phyloP scores from a whole-genome alignment of 2,329 filamentous ascomycete genomes.

The Dothideomycetidae sp. region DNA sequence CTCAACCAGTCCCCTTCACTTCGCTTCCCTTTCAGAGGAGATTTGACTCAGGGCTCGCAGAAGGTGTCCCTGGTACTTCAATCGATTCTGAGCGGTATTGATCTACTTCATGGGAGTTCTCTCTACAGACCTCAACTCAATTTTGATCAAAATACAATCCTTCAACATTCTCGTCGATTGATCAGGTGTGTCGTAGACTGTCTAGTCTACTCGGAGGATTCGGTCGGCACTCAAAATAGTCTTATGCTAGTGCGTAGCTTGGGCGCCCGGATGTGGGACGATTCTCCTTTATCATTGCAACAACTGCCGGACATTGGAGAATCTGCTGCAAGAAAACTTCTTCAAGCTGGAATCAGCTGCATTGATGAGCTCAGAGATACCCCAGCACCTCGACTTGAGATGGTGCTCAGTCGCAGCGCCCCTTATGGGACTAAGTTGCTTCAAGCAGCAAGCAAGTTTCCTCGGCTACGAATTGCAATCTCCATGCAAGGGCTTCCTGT shows the following conservation, averaged over 20 bases:
- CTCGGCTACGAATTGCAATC: slow-evolving; percentile 45
- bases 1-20: slow-evolving; percentile 57
- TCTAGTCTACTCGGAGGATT: slow-evolving; percentile 48
- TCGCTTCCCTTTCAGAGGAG: slow-evolving; percentile 55
- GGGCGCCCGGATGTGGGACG: slow-evolving; percentile 66
- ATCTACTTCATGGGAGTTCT: slow-evolving; percentile 44
- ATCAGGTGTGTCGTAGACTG: slow-evolving; percentile 67
- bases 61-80: slow-evolving; percentile 72
- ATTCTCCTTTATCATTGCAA: slow-evolving; percentile 62
- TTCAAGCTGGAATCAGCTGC: slow-evolving; percentile 52
- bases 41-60: slow-evolving; percentile 50
- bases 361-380: slow-evolving; percentile 55
- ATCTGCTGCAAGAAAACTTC: slow-evolving; percentile 60
- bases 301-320: slow-evolving; percentile 69
- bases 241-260: slow-evolving; percentile 68
- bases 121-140: slow-evolving; percentile 43
- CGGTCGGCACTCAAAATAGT: slow-evolving; percentile 50
- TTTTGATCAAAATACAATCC: slow-evolving; percentile 48
- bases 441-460: slow-evolving; percentile 54
- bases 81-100: slow-evolving; percentile 52
- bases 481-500: slow-evolving; percentile 33
- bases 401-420: slow-evolving; percentile 61
- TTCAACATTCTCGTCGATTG: slow-evolving; percentile 54
- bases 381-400: slow-evolving; percentile 61
- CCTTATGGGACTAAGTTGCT: slow-evolving; percentile 64